Base-by-base conservation (phyloP, 164 flowering plant species). In the Magnolia officinalis region DNA sequence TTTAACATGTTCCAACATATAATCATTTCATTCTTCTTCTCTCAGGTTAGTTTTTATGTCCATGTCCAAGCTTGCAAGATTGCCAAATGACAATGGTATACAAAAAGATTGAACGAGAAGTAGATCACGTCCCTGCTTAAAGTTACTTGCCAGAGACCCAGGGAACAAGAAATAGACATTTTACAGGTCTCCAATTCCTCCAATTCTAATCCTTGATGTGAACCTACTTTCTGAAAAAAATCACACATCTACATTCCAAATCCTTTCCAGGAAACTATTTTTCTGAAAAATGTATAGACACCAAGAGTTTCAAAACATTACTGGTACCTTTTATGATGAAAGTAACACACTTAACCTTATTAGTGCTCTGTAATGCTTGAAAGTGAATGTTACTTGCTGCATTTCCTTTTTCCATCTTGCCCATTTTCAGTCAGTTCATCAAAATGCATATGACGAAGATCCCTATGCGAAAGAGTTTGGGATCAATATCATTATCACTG, bases 381-480 rank as follows among this genome's bases (percentile, higher is more conserved):
- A 55, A 55, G 14, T 55, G 59, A 55, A 26, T 61, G 11, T 31
- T 59, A 26, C 4, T 59, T 5, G 2, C 59, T 6, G 16, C 23
- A 7, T 58, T 24, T 20, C 23, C 2, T 61, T 31, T 7, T 26
- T 55, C 45, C 69, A 24, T 50, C 16, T 21, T 51, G 50, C 37
- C 29, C 8, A 31, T 6, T n/a, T 72, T 19, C 83, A 90, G 92
- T 89, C 88, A 23, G 82, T 88, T 74, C 81, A 82, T 24, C 86
- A 85, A 37, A 89, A 89, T 85, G 81, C 59, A 8, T 89, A 87
- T 81, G 84, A 83, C 4, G 74, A 88, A 80, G 91, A 88, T 78
- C 87, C 88, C 31, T 87, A 84, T 81, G 89, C 90, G 0, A 81
- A 83, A 76, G 94, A 90, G 76, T 90, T 90, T 83, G 91, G 91